These are phyloP conservation scores for Boechera divaricarpa DNA, from an alignment of 345 rosid species.

Conservation along the genomic window DNA sequence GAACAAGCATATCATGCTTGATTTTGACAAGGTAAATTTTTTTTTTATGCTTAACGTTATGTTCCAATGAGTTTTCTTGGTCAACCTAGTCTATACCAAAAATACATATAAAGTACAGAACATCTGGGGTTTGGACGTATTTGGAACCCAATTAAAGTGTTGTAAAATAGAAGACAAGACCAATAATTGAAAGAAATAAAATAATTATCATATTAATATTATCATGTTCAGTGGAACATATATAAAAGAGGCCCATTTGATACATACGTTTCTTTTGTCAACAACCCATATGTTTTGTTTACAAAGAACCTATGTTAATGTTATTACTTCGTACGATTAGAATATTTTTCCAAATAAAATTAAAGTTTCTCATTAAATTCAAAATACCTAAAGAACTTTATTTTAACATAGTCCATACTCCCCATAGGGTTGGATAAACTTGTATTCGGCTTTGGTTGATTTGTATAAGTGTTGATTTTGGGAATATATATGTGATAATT, in stretches of 20 bases:
- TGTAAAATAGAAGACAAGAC: slow-evolving; percentile 39
- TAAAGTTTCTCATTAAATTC: too few relatives aligned
- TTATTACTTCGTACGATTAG: background rate
- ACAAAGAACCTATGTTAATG: background rate
- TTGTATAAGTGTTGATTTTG: slow-evolving; percentile 15
- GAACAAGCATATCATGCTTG: too few relatives aligned
- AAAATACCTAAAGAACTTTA: background rate
- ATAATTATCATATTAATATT: background rate
- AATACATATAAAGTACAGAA: background rate
- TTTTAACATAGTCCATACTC: background rate
- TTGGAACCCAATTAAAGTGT: slow-evolving; percentile 35
- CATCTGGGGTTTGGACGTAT: slow-evolving; percentile 33
- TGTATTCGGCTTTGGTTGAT: background rate
- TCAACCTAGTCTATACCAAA: background rate
- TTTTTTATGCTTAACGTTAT: too few relatives aligned
- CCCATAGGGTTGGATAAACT: background rate
- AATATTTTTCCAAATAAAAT: background rate
- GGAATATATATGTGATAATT: too few relatives aligned
- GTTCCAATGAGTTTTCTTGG: too few relatives aligned
- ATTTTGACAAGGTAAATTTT: too few relatives aligned
- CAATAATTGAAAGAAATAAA: slow-evolving; percentile 42
- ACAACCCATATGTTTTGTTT: slow-evolving; percentile 20
- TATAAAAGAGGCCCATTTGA: slow-evolving; percentile 36
- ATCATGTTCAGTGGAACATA: slow-evolving; percentile 34
- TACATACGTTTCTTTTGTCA: slow-evolving; percentile 26